Base-by-base conservation (phyloP, 768 basidiomycete species). In the Dioszegia aurantiaca region DNA sequence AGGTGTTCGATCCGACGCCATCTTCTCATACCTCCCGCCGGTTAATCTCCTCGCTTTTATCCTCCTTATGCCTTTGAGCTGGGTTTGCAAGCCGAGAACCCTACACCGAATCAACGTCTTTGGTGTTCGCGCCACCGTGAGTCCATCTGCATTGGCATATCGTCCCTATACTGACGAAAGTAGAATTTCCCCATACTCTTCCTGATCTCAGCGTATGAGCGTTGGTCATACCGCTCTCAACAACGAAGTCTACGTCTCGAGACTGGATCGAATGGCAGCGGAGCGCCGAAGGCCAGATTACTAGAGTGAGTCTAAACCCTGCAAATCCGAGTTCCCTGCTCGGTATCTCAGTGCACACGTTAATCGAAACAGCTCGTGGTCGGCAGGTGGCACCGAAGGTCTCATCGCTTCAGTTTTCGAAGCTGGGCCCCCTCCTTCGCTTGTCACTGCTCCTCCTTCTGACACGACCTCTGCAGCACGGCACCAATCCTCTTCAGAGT, bases 1-100 rank as follows among this genome's bases (percentile, higher is more conserved):
- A 81, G 89, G 90, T 23, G 87, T 91, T 70, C 91, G 91, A 72
- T 86, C 87, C 2, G 90, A 93, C 72, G 88, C 88, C 0, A 80
- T 95, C 17, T 90, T 93, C 79, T 90, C 87, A 45, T 94, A 95
- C 68, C 88, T 91, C 64, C 89, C 89, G 1, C 91, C 91, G 6
- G 45, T 77, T 61, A 76, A 76, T 57, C 60, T 78, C 24, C 14
- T 71, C 16, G 92, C 92, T 1, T 86, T 91, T 73, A 56, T 84
- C 27, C 80, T 94, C 57, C 81, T 94, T 47, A 87, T 88, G 72
- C 89, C 91, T 12, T 80, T 86, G 24, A 86, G 86, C 63, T 92
- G 82, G 76, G 68, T 89, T 39, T 77, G 90, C 16, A 81, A 86
- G 2, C 89, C 90, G 2, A 83, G 89, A 36, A 81, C 83, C 10